Percentiles rank a stretch among this genome's conserved stretches.
These are phyloP conservation scores for Chenopodium suecicum DNA, from an alignment of 148 eudicot genomes.

Conservation along the genomic window DNA sequence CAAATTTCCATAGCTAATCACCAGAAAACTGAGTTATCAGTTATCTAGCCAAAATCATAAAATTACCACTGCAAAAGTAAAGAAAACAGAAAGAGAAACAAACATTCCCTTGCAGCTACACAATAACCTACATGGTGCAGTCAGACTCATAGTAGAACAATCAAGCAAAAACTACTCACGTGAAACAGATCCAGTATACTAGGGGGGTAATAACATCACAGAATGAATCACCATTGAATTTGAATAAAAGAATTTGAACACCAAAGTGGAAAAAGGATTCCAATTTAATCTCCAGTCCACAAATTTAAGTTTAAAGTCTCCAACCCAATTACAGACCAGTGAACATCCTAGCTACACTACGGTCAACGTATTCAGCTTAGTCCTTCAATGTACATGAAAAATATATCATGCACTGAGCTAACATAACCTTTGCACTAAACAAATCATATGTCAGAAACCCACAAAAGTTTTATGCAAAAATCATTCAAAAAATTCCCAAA, in stretches of 20 bases:
- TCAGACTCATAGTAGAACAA: constrained; percentile 1
- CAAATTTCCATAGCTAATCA: neutral
- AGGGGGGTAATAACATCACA: neutral
- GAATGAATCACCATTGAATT: neutral
- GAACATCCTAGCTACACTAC: neutral
- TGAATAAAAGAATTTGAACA: neutral
- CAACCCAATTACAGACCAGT: neutral
- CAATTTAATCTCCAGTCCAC: neutral
- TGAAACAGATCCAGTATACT: neutral
- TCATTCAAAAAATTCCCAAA: neutral
- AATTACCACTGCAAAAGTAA: neutral
- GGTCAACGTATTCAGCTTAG: neutral
- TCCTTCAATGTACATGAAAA: neutral
- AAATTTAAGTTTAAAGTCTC: neutral
- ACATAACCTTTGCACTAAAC: neutral
- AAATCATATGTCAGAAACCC: neutral
- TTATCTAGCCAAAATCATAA: neutral
- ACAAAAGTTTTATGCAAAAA: neutral
- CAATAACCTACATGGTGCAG: neutral
- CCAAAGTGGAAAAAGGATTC: neutral
- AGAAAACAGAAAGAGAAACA: neutral
- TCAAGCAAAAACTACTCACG: neutral
- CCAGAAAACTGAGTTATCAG: neutral
- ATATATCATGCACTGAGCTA: neutral
- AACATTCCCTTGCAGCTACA: neutral